Evolutionary conservation across 2,329 filamentous ascomycete species (phyloP), one percentile per base, ranked within the genome.

Genomic region (Neonectria neomacrospora): DNA sequence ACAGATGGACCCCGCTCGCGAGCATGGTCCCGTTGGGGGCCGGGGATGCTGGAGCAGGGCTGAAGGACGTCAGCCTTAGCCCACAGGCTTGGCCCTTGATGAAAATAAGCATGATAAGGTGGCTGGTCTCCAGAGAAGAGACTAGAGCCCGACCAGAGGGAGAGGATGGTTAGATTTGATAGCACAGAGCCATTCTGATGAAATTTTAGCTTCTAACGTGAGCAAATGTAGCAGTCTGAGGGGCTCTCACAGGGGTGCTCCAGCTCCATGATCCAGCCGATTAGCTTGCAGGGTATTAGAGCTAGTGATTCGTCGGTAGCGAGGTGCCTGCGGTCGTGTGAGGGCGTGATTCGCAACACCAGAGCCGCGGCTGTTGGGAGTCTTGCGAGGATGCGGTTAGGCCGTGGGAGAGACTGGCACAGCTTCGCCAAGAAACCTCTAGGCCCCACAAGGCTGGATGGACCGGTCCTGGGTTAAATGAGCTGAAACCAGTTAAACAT

Each of bases 381-480:
- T 34, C 32, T 34, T 34, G 5, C 3, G 32, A 34, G 3, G 12
- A 34, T 34, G 12, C 32, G 32, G 32, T 34, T 34, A 34, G 32
- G 32, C 5, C 12, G 5, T 53, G 37, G 26, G 52, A 61, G 57
- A 20, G 51, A 55, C 58, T 52, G 39, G 51, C 30, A 34, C 23
- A 47, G 44, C 48, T 32, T 55, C 39, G 53, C 60, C 50, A 47
- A 28, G 22, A 44, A 51, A 26, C 10, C 34, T 20, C 30, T 45
- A 7, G 53, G 55, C 41, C 54, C 64, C 66, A 65, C 58, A 67
- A 61, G 66, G 66, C 66, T 68, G 61, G 66, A 23, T 47, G 53
- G 54, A 57, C 39, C 64, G 64, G 64, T 58, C 66, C 66, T 67
- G 52, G 56, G 59, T 41, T 54, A 54, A 47, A 61, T 48, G 64